Conservation (phyloP, 495 filamentous ascomycete species). For the Jackrogersella multiformis region DNA sequence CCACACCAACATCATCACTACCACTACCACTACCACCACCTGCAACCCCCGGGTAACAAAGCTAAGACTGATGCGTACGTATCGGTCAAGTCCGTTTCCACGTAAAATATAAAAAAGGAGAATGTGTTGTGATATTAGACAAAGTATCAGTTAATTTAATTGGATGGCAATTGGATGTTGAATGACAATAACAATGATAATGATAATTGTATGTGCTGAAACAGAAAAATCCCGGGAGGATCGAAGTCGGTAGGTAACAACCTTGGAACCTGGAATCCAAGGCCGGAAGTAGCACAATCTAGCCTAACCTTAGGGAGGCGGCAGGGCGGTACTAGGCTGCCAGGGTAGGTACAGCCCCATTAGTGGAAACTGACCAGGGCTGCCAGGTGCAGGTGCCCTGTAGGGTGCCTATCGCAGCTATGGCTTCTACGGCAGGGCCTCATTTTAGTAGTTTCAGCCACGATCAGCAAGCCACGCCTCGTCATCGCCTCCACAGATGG, state of each 20-base stretch:
- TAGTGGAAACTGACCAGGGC: background rate
- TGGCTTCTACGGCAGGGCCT: background rate
- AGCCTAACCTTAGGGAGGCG: background rate
- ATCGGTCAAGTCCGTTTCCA: conserved; percentile 7
- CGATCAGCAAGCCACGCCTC: conserved; percentile 42
- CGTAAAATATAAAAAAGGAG: conserved; percentile 2
- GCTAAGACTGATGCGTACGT: background rate
- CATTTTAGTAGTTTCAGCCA: conserved; percentile 36
- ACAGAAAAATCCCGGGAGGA: conserved; percentile 23
- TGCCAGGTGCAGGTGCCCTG: background rate
- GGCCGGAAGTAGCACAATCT: conserved; percentile 4
- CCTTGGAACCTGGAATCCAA: conserved; percentile 4
- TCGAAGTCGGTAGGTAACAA: conserved; percentile 11
- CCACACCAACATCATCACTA: no score
- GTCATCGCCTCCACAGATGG: conserved; percentile 41
- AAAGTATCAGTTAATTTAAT: background rate
- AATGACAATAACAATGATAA: no score
- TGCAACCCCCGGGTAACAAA: conserved; percentile 1
- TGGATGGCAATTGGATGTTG: conserved; percentile 5
- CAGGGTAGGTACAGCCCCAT: background rate
- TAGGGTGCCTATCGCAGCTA: background rate
- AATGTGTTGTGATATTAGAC: background rate
- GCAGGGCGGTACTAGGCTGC: background rate
- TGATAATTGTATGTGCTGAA: conserved; percentile 10
- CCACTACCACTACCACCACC: background rate